phyloP scores from a whole-genome alignment of 2,329 filamentous ascomycete species.

The Ramularia collo-cygni region DNA sequence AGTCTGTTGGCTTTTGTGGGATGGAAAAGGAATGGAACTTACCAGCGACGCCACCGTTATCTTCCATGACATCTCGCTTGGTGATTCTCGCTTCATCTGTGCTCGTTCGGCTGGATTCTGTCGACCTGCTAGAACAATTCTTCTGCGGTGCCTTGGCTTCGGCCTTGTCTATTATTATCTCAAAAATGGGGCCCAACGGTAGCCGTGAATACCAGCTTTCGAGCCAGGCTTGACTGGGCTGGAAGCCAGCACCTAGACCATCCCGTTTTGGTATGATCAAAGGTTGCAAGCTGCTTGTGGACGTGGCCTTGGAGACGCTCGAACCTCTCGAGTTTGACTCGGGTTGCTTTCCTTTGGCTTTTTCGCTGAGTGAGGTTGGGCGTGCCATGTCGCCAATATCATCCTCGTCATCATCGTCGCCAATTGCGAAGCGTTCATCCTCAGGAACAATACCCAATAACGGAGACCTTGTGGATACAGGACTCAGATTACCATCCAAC shows the following conservation, averaged over 20 bases:
- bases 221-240: constrained; percentile 75
- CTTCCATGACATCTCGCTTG: not conserved
- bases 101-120: not conserved
- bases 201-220: constrained; percentile 90
- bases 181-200: constrained; percentile 57
- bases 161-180: constrained; percentile 11
- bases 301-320: constrained; percentile 60
- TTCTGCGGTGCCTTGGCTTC: constrained; percentile 6
- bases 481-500: constrained; percentile 61
- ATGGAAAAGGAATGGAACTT: not conserved
- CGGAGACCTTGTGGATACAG: constrained; percentile 50
- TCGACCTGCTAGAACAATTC: not conserved
- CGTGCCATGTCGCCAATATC: constrained; percentile 21
- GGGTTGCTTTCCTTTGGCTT: constrained; percentile 92
- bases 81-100: constrained; percentile 1
- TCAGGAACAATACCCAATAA: constrained; percentile 63
- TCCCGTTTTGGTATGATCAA: constrained; percentile 47
- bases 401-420: constrained; percentile 69
- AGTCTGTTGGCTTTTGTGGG: too few relatives aligned
- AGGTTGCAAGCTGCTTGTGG: constrained; percentile 67
- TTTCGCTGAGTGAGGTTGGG: constrained; percentile 79
- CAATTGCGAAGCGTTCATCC: constrained; percentile 83
- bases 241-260: constrained; percentile 56
- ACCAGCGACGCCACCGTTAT: constrained; percentile 8
- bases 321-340: constrained; percentile 65